phyloP scores from a whole-genome alignment of 371 early-diverging fungal genomes.

The Mucor circinelloides region DNA sequence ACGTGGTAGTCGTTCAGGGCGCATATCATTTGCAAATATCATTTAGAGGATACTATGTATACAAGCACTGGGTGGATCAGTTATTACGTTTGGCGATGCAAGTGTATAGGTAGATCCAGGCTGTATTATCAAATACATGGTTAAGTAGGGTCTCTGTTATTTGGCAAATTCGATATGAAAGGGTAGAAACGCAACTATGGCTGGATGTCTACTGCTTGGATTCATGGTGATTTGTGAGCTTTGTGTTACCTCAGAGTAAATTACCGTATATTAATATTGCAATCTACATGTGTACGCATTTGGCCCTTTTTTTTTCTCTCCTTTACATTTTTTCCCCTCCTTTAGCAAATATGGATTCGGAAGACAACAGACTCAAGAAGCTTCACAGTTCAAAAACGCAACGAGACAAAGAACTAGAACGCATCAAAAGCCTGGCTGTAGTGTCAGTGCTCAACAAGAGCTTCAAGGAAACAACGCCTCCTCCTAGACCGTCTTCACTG shows the following conservation, averaged over 20 bases:
- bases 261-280: background rate
- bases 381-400: background rate
- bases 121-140: no score
- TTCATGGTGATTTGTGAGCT: background rate
- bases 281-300: background rate
- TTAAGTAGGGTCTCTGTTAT: no score
- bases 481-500: background rate
- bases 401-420: constrained; percentile 44
- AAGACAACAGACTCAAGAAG: constrained; percentile 9
- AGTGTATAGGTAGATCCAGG: no score
- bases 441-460: constrained; percentile 43
- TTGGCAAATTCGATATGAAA: no score
- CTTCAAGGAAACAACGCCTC: constrained; percentile 28
- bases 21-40: no score
- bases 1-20: no score
- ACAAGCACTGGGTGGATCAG: no score
- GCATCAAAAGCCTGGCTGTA: constrained; percentile 45
- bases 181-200: no score
- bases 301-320: background rate
- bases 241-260: background rate
- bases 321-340: background rate
- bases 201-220: no score
- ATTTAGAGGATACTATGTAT: no score
- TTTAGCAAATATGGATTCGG: constrained; percentile 4
- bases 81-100: no score